Evolutionary conservation across 305 asterid species (phyloP).

Genomic region (Fraxinus velutina): DNA sequence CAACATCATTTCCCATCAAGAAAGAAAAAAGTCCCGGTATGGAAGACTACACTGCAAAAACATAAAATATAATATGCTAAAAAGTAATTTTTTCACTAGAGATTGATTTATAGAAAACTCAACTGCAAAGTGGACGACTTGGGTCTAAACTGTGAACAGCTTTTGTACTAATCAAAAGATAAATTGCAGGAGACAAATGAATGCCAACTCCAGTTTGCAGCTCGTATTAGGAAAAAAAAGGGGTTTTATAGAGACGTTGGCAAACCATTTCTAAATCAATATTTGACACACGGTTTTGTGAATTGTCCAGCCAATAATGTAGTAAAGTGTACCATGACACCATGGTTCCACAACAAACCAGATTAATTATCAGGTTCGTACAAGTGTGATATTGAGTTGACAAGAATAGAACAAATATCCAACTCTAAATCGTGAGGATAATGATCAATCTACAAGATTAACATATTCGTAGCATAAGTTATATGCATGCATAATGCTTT

Average conservation of each 20-base stretch:
- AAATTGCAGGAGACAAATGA: neutral
- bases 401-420: neutral
- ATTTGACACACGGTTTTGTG: neutral
- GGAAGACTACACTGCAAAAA: constrained; percentile 12
- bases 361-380: neutral
- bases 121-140: neutral
- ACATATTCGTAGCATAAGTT: neutral
- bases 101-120: neutral
- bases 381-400: neutral
- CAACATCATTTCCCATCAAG: constrained; percentile 53
- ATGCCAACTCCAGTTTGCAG: neutral
- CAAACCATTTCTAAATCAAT: neutral
- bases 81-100: neutral
- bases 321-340: neutral
- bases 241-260: neutral
- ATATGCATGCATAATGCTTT: neutral
- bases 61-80: neutral
- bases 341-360: neutral
- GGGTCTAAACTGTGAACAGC: neutral
- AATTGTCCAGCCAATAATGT: neutral
- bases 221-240: neutral
- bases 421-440: neutral
- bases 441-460: neutral
- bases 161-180: neutral
- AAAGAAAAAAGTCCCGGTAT: constrained; percentile 21